Evolutionary conservation across 192 early-diverging fungal species (phyloP).

Genomic region (Lunasporangiospora selenospora): DNA sequence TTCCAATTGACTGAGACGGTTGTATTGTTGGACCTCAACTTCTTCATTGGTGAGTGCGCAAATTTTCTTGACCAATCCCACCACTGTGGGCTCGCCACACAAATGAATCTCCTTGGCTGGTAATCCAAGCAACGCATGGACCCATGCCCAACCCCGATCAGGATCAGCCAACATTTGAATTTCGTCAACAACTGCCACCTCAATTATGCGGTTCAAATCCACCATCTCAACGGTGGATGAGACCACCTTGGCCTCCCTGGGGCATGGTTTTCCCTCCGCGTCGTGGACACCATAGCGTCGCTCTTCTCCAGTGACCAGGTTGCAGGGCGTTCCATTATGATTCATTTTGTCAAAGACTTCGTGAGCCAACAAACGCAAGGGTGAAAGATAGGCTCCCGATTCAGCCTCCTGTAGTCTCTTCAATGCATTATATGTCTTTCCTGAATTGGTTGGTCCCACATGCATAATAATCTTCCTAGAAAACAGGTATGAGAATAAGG

Average conservation of each 20-base stretch:
- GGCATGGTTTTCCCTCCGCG: slow-evolving; percentile 35
- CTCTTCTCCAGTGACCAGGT: slow-evolving; percentile 94
- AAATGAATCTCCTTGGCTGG: slow-evolving; percentile 78
- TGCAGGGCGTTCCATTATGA: slow-evolving; percentile 73
- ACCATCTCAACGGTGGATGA: slow-evolving; percentile 95
- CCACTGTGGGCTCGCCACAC: slow-evolving; percentile 90
- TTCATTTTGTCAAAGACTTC: slow-evolving; percentile 93
- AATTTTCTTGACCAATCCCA: slow-evolving; percentile 79
- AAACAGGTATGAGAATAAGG: background rate
- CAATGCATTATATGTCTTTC: slow-evolving; percentile 93
- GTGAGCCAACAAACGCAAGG: slow-evolving; percentile 90
- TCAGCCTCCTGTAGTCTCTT: slow-evolving; percentile 66
- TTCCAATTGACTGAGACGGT: slow-evolving; percentile 74
- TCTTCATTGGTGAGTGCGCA: slow-evolving; percentile 77
- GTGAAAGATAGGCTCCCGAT: slow-evolving; percentile 87
- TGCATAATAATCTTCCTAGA: slow-evolving; percentile 86
- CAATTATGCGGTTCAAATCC: slow-evolving; percentile 53
- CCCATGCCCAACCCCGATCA: slow-evolving; percentile 96
- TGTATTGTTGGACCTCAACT: slow-evolving; percentile 79
- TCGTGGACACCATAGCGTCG: slow-evolving; percentile 54
- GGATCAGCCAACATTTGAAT: slow-evolving; percentile 95
- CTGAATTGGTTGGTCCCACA: slow-evolving; percentile 97
- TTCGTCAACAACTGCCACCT: slow-evolving; percentile 95
- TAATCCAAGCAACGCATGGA: slow-evolving; percentile 75
- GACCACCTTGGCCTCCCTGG: slow-evolving; percentile 50